Base-by-base conservation (phyloP, 192 early-diverging fungal genomes). In the Podila verticillata region DNA sequence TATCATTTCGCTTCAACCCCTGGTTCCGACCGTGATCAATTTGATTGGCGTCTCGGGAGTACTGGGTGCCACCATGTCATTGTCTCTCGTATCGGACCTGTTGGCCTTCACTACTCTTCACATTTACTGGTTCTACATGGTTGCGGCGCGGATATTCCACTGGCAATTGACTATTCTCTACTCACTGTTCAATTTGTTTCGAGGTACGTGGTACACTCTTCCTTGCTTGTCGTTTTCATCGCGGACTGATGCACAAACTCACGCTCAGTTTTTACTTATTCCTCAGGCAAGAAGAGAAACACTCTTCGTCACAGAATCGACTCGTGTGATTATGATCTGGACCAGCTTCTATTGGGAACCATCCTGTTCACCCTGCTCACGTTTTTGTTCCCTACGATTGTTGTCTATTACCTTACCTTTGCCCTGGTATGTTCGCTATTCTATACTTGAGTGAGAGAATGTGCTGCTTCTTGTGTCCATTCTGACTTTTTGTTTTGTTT, bases 351-450 rank as follows among this genome's bases (percentile, higher is more conserved):
- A 13, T 83, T 99, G 12, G 97, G 98, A 0, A 96, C 98, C 0
- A 94, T 97, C 28, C 72, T 99, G 7, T 97, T 99, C 73, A 95
- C 96, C 0, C 74, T 99, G 54, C 84, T 99, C 36, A 91, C 93
- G 7, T 99, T 98, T 74, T 77, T 99, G 28, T 98, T 97, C 62
- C 98, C 98, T 0, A 99, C 98, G 3, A 93, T 97, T 0, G 87
- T 93, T 0, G 96, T 97, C 12, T 99, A 96, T 81, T 98, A 98
- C 66, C 62, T 95, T 20, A 91, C 95, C 4, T 98, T 98, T 89
- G 93, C 93, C 4, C 58, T 92, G 72, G 95, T 95, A 86, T 73
- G 80, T 65, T 13, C 57, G 17, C 13, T 28, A 15, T 17, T 0
- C 12, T 44, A 44, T 17, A 0, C 39, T 17, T n/a, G n/a, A n/a